Conservation (phyloP, 441 rosid species). For the Croton setiger region DNA sequence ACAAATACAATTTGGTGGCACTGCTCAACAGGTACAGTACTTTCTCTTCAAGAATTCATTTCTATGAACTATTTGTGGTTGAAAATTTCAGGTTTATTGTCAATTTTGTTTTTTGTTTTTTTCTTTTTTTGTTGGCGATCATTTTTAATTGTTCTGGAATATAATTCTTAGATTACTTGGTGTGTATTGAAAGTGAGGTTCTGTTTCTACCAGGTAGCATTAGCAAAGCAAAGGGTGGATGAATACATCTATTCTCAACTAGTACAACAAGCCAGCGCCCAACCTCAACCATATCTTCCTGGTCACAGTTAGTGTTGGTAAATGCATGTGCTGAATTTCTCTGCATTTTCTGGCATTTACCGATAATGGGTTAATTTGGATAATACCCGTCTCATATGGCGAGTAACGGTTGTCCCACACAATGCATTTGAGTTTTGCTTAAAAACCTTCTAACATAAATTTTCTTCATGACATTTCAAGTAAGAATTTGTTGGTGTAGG, state of each 20-base stretch:
- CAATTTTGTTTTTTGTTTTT: background rate
- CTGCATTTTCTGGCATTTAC: too few relatives aligned
- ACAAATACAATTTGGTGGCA: constrained; percentile 60
- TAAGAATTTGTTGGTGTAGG: too few relatives aligned
- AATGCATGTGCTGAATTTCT: too few relatives aligned
- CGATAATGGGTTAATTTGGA: too few relatives aligned
- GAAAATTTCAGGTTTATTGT: too few relatives aligned
- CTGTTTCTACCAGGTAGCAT: constrained; percentile 43
- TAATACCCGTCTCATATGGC: too few relatives aligned
- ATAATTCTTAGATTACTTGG: background rate
- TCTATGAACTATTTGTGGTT: background rate
- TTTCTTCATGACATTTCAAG: background rate
- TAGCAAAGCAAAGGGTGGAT: constrained; percentile 65
- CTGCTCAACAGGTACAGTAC: constrained; percentile 48
- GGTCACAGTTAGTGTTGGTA: too few relatives aligned
- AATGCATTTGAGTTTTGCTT: too few relatives aligned
- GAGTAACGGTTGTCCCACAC: too few relatives aligned
- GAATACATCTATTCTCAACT: constrained; percentile 58
- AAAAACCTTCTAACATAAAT: too few relatives aligned
- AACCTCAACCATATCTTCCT: constrained; percentile 35
- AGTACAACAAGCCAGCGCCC: constrained; percentile 38
- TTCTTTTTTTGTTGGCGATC: background rate
- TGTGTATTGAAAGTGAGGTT: background rate
- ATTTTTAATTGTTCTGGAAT: background rate
- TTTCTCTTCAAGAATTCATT: background rate